These are phyloP conservation scores for Populus euphratica DNA, from an alignment of 345 rosid species.

Conservation along the genomic window DNA sequence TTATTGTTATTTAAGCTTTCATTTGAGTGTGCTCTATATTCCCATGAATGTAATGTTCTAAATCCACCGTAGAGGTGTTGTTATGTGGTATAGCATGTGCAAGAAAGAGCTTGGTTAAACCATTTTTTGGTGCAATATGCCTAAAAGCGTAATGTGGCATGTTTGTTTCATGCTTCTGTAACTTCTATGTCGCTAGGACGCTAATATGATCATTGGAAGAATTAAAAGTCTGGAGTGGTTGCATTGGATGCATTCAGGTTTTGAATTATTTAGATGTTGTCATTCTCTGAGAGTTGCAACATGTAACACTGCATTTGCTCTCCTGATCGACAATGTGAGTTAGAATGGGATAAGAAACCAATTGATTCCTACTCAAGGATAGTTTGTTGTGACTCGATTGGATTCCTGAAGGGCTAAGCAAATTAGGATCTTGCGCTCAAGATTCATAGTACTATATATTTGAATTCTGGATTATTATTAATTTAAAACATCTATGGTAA, in stretches of 20 bases:
- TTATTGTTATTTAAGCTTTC: neutral
- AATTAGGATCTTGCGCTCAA: neutral
- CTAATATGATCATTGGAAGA: neutral
- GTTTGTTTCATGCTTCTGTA: neutral
- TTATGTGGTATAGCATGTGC: neutral
- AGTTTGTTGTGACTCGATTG: neutral
- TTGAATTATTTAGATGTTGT: neutral
- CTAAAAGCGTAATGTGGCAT: neutral
- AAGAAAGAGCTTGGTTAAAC: neutral
- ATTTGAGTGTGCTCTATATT: neutral
- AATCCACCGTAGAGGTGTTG: neutral
- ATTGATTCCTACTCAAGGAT: neutral
- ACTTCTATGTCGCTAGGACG: neutral
- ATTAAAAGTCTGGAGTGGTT: neutral
- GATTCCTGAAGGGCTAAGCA: neutral
- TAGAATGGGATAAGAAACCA: neutral
- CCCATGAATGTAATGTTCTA: neutral
- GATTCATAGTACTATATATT: neutral
- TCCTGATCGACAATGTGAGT: neutral
- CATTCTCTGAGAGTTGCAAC: neutral
- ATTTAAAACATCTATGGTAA: neutral
- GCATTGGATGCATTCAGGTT: neutral
- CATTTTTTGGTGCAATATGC: neutral
- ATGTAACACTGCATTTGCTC: neutral
- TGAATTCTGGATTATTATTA: neutral